Evolutionary conservation across 495 filamentous ascomycete genomes (phyloP), one percentile per base, ranked within the genome.

Genomic region (Hypoxylon perforatum): DNA sequence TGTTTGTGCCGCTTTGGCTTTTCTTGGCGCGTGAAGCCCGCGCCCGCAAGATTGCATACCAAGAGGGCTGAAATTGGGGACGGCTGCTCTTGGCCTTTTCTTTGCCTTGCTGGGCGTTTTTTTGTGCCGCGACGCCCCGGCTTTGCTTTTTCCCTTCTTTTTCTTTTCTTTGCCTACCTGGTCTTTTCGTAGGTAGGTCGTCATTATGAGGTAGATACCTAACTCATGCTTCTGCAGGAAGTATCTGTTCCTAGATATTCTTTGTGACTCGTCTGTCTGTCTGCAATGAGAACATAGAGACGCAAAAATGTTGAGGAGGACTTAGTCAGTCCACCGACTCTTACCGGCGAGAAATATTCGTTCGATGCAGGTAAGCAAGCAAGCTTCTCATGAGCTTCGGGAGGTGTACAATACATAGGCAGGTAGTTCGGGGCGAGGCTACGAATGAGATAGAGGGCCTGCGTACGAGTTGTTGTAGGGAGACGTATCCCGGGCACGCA

Each of bases 21-120:
- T 50, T 45, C 65, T 68, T 68, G 56, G 60, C 60, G 33, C 12
- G 22, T 14, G 30, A 42, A 42, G 22, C 52, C 42, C 30, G 7
- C 30, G 30, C 30, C 53, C 65, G 54, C 59, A 52, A 50, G 3
- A 45, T 33, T 42, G 33, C 47, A n/a, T 55, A 35, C 47, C 23
- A 39, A 52, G 19, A 44, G 21, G 47, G 15, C 33, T 35, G 36
- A 17, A 15, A 42, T 46, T 45, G 30, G 30, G 30, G 30, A 33
- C 30, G 30, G 11, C 39, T 12, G 19, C 22, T 45, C 44, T 63
- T 68, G 51, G 62, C 69, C 41, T 47, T 69, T 58, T 66, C 41
- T 65, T 66, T 28, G 35, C 61, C 35, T 36, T 52, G 47, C 65
- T 69, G 58, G 58, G 57, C 48, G 28, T 62, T 57, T 45, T 45